Base-by-base conservation (phyloP, 176 grass and related monocot genomes). In the Oryza nivara region DNA sequence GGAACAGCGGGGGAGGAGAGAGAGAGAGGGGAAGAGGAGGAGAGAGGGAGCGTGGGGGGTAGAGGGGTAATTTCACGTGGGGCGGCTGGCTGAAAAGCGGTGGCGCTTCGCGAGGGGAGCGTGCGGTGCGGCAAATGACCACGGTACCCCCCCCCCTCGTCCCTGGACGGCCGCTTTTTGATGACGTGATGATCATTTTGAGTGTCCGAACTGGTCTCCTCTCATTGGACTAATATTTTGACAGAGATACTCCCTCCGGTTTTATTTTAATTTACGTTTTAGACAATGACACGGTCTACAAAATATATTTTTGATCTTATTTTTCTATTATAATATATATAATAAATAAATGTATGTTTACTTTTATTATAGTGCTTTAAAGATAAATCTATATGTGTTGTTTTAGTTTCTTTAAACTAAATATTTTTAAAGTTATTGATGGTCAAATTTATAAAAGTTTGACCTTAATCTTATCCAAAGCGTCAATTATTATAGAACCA, bases 181-280 rank as follows among this genome's bases (percentile, higher is more conserved):
- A 74, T 83, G 88, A 73, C 9, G 83, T 67, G 45, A 90, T 67
- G 35, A 90, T 86, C 73, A 90, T 86, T 86, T 65, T 25, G 45
- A 16, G 26, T 65, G 26, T 65, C 73, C 56, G 22, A 66, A 73
- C 15, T 69, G 22, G 22, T 11, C 32, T 34, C 43, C 66, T 34
- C 51, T 51, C 0, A 60, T 78, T 82, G 78, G 83, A 67, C 1
- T 46, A 48, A 72, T 65, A 65, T 80, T 3, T 80, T 80, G 74
- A 71, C 36, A 41, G 10, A 2, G 4, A 1, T 38, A 6, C 28
- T 26, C 26, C 25, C 26, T 26, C 1, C 26, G 26, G 1, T 26
- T 26, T 26, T 26, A 26, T 26, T 26, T 26, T 26, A 26, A 26
- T 26, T 26, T 26, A 26, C 0, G 26, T 26, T 26, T 26, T 26